Conservation (phyloP, 169 alveolate species). For the Cryptosporidium andersoni region DNA sequence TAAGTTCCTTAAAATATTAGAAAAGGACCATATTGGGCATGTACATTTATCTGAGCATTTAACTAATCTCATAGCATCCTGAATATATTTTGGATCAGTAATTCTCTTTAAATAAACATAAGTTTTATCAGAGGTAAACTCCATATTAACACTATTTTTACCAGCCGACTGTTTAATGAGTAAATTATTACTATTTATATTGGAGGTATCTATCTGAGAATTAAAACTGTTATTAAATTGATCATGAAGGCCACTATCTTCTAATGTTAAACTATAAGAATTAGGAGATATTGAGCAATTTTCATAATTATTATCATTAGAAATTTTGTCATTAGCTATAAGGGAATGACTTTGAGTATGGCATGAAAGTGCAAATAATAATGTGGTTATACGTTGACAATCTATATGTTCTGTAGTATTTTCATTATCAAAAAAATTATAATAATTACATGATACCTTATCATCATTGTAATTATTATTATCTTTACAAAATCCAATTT, state of each 20-base stretch:
- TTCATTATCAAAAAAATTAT: background rate
- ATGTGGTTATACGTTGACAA: background rate
- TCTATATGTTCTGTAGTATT: background rate
- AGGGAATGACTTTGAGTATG: background rate
- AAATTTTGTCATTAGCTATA: background rate
- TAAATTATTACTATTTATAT: background rate
- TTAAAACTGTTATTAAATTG: background rate
- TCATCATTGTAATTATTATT: background rate
- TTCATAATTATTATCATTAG: conserved; percentile 9
- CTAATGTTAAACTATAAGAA: background rate
- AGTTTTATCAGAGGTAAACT: background rate
- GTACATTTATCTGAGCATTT: conserved; percentile 16
- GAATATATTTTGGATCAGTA: background rate
- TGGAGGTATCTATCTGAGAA: background rate
- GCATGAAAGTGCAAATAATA: conserved; percentile 5
- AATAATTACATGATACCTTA: background rate
- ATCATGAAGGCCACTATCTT: background rate
- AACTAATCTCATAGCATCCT: background rate
- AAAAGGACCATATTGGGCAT: conserved; percentile 51
- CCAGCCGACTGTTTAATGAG: background rate
- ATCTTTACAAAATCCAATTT: background rate
- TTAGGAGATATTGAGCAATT: conserved; percentile 12
- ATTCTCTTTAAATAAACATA: background rate
- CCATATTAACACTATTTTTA: background rate
- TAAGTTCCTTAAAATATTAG: conserved; percentile 4